These are phyloP conservation scores for Dipteronia dyeriana DNA, from an alignment of 345 rosid species.

Conservation along the genomic window DNA sequence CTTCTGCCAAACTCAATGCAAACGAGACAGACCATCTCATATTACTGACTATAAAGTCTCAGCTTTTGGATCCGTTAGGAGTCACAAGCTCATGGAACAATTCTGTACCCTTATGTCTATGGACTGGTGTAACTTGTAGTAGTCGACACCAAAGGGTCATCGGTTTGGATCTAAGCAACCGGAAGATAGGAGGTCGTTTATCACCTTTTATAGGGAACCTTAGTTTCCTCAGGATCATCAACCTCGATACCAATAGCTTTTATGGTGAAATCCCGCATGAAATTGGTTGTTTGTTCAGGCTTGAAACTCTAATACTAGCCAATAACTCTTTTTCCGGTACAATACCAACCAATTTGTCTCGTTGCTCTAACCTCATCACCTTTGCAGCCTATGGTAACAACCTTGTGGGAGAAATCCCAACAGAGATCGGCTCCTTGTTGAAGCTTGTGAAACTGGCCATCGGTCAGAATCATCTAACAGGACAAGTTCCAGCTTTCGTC, in stretches of 20 bases:
- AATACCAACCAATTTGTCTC: conserved; percentile 1
- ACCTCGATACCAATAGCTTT: background rate
- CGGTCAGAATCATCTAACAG: too few relatives aligned
- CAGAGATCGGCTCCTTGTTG: too few relatives aligned
- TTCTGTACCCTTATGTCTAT: background rate
- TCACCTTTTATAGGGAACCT: background rate
- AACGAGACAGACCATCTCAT: background rate
- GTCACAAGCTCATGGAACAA: too few relatives aligned
- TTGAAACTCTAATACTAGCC: conserved; percentile 4
- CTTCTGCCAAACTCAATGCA: background rate
- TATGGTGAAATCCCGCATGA: conserved; percentile 10
- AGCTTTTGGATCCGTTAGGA: too few relatives aligned
- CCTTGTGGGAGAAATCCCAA: background rate
- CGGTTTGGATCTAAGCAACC: background rate
- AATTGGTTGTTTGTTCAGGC: conserved; percentile 14
- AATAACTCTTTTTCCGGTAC: background rate
- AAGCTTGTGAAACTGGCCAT: too few relatives aligned
- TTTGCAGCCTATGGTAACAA: conserved; percentile 8
- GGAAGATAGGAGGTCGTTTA: background rate
- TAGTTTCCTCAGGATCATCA: background rate
- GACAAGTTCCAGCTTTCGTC: conserved; percentile 16
- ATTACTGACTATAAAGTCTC: background rate
- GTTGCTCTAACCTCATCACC: conserved; percentile 4
- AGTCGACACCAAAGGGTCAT: background rate
- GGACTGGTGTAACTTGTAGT: background rate